phyloP scores from a whole-genome alignment of 768 basidiomycete genomes.

The Epithele typhae region DNA sequence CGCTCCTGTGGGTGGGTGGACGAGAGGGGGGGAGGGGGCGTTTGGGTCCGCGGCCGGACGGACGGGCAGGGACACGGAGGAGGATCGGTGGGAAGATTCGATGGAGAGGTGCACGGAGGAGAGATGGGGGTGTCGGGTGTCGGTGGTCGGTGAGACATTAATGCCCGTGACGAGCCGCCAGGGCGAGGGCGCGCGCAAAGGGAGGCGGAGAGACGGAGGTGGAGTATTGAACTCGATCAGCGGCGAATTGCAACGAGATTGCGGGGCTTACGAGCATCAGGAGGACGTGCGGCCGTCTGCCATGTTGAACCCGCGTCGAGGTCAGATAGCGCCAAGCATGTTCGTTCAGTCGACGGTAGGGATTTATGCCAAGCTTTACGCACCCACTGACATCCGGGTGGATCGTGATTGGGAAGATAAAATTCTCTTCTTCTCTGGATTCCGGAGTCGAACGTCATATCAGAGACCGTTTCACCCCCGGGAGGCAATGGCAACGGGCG shows the following conservation, averaged over 20 bases:
- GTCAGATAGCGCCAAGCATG: background rate
- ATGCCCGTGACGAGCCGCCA: no score
- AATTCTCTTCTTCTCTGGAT: constrained; percentile 35
- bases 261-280: constrained; percentile 56
- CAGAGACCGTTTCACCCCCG: background rate
- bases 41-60: background rate
- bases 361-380: constrained; percentile 2
- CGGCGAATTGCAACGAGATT: no score
- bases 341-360: background rate
- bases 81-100: no score
- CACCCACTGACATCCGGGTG: constrained; percentile 75
- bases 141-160: no score
- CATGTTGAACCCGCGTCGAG: background rate
- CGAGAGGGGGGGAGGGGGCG: no score
- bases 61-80: no score
- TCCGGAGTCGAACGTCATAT: background rate
- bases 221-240: no score
- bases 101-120: background rate
- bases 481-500: background rate
- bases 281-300: constrained; percentile 62
- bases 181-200: no score
- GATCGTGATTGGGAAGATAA: constrained; percentile 72
- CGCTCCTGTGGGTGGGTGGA: constrained; percentile 28
- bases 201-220: no score
- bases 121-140: no score